Base-by-base conservation (phyloP, 2,329 filamentous ascomycete genomes). In the Epichloe brachyelytri region DNA sequence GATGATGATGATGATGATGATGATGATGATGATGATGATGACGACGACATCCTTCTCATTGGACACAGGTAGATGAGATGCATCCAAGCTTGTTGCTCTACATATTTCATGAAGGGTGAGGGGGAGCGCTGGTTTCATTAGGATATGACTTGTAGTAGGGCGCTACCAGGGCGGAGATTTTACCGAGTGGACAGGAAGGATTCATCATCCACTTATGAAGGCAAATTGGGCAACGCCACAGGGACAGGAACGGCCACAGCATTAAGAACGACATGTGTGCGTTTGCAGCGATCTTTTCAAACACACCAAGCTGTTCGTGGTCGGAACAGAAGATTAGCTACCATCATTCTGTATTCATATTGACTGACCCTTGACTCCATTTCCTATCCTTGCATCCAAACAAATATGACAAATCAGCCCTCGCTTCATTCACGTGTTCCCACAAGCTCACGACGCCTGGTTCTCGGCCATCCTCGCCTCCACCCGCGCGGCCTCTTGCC, bases 401-500 rank as follows among this genome's bases (percentile, higher is more conserved):
- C 4, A 37, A 8, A 4, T 20, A 20, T 30, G 20, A 43, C 6
- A 26, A 26, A 30, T 14, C 17, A 43, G 41, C n/a, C 33, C 43
- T 12, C 30, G 26, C 4, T 15, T 40, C 19, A 14, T 26, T 5
- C 2, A 22, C 34, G 8, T 43, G 8, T 43, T 19, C 7, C 10
- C 37, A 40, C 4, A 20, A 4, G 17, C 8, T 22, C 10, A 8
- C 47, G 22, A 50, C 26, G 37, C 14, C 17, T 43, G 26, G 17
- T 46, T 33, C 30, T 36, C 43, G 4, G 30, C 48, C 47, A 40
- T 41, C 20, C 73, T 67, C 52, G 34, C 46, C 22, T 77, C 70
- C 15, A 70, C 67, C 50, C 72, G 71, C 55, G 78, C 76, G 11
- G 73, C 75, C 54, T 81, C 76, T 55, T 74, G 74, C 33, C 79